Base-by-base conservation (phyloP, 1,284 basidiomycete genomes). In the Melampsora americana region DNA sequence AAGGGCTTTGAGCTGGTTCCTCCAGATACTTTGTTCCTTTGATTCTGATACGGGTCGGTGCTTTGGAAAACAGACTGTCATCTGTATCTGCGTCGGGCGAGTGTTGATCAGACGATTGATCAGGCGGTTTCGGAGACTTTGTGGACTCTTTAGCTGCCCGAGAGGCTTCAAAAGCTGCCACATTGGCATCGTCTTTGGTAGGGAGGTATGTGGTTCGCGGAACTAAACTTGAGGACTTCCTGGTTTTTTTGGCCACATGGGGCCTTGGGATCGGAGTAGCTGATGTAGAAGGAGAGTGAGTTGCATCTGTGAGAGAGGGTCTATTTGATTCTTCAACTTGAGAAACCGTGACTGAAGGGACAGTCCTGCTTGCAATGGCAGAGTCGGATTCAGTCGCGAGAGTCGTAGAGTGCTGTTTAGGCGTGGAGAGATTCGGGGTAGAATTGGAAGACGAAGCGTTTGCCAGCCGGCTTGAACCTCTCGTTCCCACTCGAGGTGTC, bases 401-500 rank as follows among this genome's bases (percentile, higher is more conserved):
- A 60, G 18, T 16, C 23, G 46, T 39, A 5, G 14, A 42, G 26
- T 9, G 48, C 39, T 59, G 61, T 18, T 30, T 23, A 61, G 46
- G 46, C 42, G 48, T 48, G n/a, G 32, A 12, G 35, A 28, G 11
- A 35, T 62, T 35, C n/a, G 39, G 18, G 42, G 50, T 26, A 67
- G 64, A 67, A 23, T 23, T 46, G 30, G 28, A 4, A 11, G 48
- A 23, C 14, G 71, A 44, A 23, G 71, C 46, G 28, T 74, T 56
- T 28, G 62, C 30, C 53, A 74, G 23, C n/a, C 71, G 71, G 59
- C 62, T 64, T 9, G 71, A 74, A 50, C 71, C 71, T 66, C 71
- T 62, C 12, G 64, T 74, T 11, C 71, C 46, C 32, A 50, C 35
- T 26, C 71, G 71, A 16, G n/a, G 30, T 35, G 65, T n/a, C 30